Conservation (phyloP, 1,284 basidiomycete genomes). For the Tremellales sp. region DNA sequence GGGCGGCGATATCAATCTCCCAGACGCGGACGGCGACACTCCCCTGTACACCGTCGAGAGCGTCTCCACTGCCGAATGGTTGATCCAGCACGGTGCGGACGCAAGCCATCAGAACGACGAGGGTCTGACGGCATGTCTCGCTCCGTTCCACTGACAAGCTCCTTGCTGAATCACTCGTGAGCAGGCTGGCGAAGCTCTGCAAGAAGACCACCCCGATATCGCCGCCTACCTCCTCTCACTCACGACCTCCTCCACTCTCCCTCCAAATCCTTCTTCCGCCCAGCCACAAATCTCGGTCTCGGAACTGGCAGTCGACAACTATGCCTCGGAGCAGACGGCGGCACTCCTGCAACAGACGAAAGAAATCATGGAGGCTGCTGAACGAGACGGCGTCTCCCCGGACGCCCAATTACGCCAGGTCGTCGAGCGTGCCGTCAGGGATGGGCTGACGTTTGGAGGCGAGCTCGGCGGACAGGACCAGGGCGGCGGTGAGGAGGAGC, state of each 20-base stretch:
- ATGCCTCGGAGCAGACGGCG: conserved; percentile 65
- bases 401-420: conserved; percentile 41
- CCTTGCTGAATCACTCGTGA: conserved; percentile 1
- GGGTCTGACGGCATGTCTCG: conserved; percentile 64
- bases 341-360: conserved; percentile 63
- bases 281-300: conserved; percentile 49
- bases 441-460: conserved; percentile 34
- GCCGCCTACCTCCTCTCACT: conserved; percentile 62
- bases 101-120: conserved; percentile 62
- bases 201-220: conserved; percentile 75
- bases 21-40: conserved; percentile 83
- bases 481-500: conserved; percentile 10
- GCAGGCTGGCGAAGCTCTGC: conserved; percentile 69
- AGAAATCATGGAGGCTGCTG: conserved; percentile 51
- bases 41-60: conserved; percentile 87
- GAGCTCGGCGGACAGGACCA: conserved; percentile 3
- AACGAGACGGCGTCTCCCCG: conserved; percentile 40
- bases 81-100: conserved; percentile 75
- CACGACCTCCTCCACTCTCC: conserved; percentile 22
- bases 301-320: conserved; percentile 64
- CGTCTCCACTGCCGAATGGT: conserved; percentile 68
- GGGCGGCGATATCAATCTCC: conserved; percentile 81
- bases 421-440: conserved; percentile 38
- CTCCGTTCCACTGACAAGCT: conserved; percentile 1
- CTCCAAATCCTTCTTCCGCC: conserved; percentile 24